Conservation (phyloP, 495 filamentous ascomycete species). For the Talaromyces adpressus region DNA sequence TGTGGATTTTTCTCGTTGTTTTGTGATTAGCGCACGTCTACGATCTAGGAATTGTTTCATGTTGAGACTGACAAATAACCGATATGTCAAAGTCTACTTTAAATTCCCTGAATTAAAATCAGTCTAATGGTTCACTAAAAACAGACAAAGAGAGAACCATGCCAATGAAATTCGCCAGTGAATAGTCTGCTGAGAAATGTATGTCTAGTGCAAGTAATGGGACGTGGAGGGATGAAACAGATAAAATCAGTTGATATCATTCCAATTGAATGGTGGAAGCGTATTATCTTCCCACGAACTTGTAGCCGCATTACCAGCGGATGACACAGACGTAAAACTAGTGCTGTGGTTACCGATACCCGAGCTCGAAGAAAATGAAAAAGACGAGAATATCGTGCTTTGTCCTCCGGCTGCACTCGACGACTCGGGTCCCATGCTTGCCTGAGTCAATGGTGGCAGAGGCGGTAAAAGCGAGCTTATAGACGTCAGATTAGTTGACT, state of each 20-base stretch:
- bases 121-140: neutral
- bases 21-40: neutral
- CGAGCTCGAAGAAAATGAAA: neutral
- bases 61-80: neutral
- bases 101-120: neutral
- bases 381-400: neutral
- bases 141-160: neutral
- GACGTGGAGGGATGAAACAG: neutral
- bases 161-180: neutral
- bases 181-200: neutral
- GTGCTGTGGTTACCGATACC: neutral
- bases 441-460: neutral
- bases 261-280: conserved; percentile 38
- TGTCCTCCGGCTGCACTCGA: neutral
- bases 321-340: neutral
- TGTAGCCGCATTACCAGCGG: conserved; percentile 12
- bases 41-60: neutral
- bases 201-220: neutral
- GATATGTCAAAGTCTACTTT: neutral
- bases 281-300: conserved; percentile 35
- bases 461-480: conserved; percentile 6
- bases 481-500: neutral
- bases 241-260: conserved; percentile 24
- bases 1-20: neutral
- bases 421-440: neutral